These are phyloP conservation scores for Hyaloperonospora brassicae DNA, from an alignment of 352 stramenopile species.

Conservation along the genomic window DNA sequence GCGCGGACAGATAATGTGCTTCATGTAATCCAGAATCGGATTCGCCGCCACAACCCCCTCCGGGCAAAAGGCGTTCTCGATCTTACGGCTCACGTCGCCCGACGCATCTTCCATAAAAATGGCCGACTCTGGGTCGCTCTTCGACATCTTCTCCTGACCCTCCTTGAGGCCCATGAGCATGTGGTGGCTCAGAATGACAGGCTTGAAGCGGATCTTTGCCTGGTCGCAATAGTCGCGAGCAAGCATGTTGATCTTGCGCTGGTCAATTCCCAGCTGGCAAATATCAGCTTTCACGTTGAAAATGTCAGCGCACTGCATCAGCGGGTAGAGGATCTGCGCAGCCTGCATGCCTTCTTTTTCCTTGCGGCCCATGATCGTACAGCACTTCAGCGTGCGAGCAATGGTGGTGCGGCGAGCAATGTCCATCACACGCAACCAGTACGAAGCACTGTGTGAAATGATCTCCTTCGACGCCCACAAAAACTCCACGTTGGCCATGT, in stretches of 20 bases:
- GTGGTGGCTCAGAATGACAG: constrained; percentile 97
- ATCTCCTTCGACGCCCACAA: constrained; percentile 97
- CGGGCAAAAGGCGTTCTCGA: constrained; percentile 97
- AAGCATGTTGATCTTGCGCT: constrained; percentile 94
- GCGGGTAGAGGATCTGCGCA: constrained; percentile 94
- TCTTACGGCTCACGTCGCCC: constrained; percentile 94
- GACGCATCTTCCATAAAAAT: constrained; percentile 99
- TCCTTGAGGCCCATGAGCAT: constrained; percentile 99
- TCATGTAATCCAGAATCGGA: constrained; percentile 96
- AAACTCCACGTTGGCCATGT: constrained; percentile 98
- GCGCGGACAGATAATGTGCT: constrained; percentile 94
- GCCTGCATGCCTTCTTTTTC: constrained; percentile 86
- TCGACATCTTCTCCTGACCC: constrained; percentile 99
- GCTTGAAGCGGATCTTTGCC: constrained; percentile 90
- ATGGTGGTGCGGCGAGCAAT: constrained; percentile 89
- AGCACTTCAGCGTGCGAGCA: constrained; percentile 95
- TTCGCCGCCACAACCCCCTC: constrained; percentile 86
- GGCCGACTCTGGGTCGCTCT: constrained; percentile 95
- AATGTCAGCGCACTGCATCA: constrained; percentile 99
- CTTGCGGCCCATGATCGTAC: constrained; percentile 98
- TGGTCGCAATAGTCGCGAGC: constrained; percentile 71
- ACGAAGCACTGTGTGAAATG: constrained; percentile 81
- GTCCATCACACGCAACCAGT: constrained; percentile 93
- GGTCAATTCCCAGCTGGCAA: constrained; percentile 98
- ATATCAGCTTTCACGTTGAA: constrained; percentile 99